A percentile compares a stretch with the other conserved stretches of the same genome.
Conservation (phyloP, 1,139 yeast genomes). For the Diutina catenulata region DNA sequence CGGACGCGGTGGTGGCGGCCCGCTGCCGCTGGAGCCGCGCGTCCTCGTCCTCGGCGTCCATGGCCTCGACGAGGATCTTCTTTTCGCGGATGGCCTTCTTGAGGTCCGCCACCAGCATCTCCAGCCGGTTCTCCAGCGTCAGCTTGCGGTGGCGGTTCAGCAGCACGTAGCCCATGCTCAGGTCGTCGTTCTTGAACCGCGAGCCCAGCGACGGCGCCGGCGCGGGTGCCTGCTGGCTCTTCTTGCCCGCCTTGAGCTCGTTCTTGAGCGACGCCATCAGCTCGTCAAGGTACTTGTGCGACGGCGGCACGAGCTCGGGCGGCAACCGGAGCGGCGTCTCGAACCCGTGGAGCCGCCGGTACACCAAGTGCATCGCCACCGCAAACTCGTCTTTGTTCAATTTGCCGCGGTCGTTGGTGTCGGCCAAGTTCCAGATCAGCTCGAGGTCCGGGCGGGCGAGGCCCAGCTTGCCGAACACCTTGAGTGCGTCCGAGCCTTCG, state of each 20-base stretch:
- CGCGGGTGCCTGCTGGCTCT: constrained; percentile 9
- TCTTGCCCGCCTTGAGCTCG: constrained; percentile 24
- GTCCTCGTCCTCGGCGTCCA: constrained; percentile 60
- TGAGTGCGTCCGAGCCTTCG: constrained; percentile 74
- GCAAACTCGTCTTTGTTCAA: constrained; percentile 71
- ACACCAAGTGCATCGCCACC: constrained; percentile 74
- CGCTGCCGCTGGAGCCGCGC: constrained; percentile 12
- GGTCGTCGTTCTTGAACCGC: constrained; percentile 60
- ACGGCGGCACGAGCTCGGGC: constrained; percentile 66
- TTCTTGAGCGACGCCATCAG: constrained; percentile 30
- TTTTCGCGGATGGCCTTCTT: constrained; percentile 59
- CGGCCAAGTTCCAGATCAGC: constrained; percentile 78
- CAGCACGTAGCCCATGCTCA: constrained; percentile 51
- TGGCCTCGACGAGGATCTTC: constrained; percentile 55
- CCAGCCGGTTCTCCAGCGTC: constrained; percentile 15
- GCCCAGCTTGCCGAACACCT: constrained; percentile 84
- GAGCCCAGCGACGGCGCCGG: constrained; percentile 34
- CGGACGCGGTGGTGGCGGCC: constrained; percentile 17
- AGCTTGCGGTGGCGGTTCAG: constrained; percentile 45
- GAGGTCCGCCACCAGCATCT: constrained; percentile 35
- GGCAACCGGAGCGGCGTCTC: constrained; percentile 66
- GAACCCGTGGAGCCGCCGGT: constrained; percentile 60
- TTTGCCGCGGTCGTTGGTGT: constrained; percentile 58
- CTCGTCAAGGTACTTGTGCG: constrained; percentile 48
- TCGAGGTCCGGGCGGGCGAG: constrained; percentile 77